Base-by-base conservation (phyloP, 768 basidiomycete genomes). In the Fomitopsis serialis region DNA sequence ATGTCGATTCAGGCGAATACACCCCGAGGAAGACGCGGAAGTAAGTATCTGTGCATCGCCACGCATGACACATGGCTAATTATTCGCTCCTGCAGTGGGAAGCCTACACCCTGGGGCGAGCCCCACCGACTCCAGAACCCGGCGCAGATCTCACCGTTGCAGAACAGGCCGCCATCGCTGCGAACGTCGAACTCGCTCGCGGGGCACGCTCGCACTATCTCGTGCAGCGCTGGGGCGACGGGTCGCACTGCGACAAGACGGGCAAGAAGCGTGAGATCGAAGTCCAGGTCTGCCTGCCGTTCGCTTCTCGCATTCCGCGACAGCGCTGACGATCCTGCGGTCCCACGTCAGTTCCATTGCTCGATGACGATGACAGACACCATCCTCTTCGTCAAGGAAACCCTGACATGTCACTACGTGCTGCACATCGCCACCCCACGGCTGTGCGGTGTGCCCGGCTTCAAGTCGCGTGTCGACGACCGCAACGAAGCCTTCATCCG, bases 401-500 rank as follows among this genome's bases (percentile, higher is more conserved):
- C 92, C 34, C 89, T 89, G 66, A 95, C 90, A 36, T 99, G 97
- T 71, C 84, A 89, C 58, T 98, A 99, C 67, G 84, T 97, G 43
- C 77, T 98, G 48, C 87, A 98, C 58, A 84, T 98, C 54, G 89
- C 98, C 67, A 97, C 96, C 0, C 95, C 97, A 32, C 88, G 93
- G 52, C 77, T 99, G 19, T 98, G 97, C 65, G 82, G 85, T 54
- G 87, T 96, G 61, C 94, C 94, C 17, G 91, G 94, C 11, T 98
- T 99, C 75, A 87, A 81, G 68, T 88, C 89, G 52, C 81, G 75
- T 29, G 77, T 77, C 45, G 85, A 89, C 58, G 72, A 77, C 36
- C 77, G 76, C 46, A 81, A 83, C 48, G 87, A 91, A 60, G 76
- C 84, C 11, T 71, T 78, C 61, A 85, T 93, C 62, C 83, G 82